Evolutionary conservation across 768 basidiomycete genomes (phyloP), one percentile per base, ranked within the genome.

Genomic region (Phanerochaete carnosa): DNA sequence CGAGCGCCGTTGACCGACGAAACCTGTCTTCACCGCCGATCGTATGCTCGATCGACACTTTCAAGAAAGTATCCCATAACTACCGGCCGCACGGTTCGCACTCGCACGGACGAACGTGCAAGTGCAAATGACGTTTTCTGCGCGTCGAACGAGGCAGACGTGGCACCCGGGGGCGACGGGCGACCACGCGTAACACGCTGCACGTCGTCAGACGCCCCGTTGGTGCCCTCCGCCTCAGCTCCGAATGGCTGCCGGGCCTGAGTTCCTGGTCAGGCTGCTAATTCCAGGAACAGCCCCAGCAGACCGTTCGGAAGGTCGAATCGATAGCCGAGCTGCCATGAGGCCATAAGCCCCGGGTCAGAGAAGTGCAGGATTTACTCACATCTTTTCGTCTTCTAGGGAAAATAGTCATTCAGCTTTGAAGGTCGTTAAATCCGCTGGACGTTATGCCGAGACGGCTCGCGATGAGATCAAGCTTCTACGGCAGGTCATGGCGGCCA

Each of bases 381-480:
- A 63, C 64, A 28, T 22, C 39, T 15, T 37, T 39, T 46, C 28
- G 3, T 55, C n/a, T 29, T 22, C 9, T 66, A 95, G 94, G 7
- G 78, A 81, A 45, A 80, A 83, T 32, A 79, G 83, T 45, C 94
- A 95, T 74, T 93, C 93, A 47, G 94, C 94, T 16, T 84, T 97
- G 71, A 97, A 97, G 74, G 88, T 97, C 58, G 92, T 95, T 75
- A 96, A 96, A 76, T 96, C 95, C 29, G 95, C 94, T 23, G 86
- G 87, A 25, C 88, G 95, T 65, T 98, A 98, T 76, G 92, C 94
- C 62, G 95, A 98, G 72, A 98, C 96, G 4, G 96, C 96, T 29
- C 84, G 90, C 54, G 96, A 98, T 73, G 96, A 98, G 76, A 98
- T 98, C 73, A 92, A 94, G 72, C 83, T 98, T 33, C 83, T 95